Evolutionary conservation across 2,329 filamentous ascomycete species (phyloP).

Genomic region (Ceratocystis cacaofunesta): DNA sequence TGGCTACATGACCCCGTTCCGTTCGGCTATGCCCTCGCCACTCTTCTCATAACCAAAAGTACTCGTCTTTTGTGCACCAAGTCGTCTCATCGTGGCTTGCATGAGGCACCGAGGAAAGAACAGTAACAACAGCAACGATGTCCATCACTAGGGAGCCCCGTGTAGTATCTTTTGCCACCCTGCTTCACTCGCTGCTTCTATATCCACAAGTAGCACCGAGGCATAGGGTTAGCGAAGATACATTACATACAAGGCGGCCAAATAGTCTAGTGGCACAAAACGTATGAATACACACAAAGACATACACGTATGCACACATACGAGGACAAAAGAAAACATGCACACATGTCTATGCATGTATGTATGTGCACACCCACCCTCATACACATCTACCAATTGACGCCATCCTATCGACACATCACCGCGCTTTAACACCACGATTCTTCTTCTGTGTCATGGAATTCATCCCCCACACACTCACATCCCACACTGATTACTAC

Average conservation of each 20-base stretch:
- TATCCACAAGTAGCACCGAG: background rate
- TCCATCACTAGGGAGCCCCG: background rate
- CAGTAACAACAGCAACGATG: background rate
- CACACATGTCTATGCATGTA: background rate
- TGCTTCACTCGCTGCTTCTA: background rate
- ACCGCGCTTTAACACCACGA: background rate
- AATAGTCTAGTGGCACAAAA: background rate
- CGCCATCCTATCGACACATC: background rate
- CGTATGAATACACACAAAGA: background rate
- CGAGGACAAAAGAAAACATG: background rate
- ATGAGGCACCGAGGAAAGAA: background rate
- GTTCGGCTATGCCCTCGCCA: background rate
- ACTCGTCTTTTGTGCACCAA: background rate
- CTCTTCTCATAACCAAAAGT: background rate
- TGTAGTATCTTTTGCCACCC: background rate
- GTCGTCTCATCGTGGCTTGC: background rate
- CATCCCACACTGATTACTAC: background rate
- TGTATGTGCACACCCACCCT: background rate
- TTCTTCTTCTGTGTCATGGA: constrained; percentile 4
- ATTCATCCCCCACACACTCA: background rate
- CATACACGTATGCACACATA: background rate
- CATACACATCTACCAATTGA: background rate
- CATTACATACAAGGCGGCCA: background rate
- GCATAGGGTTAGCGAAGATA: background rate
- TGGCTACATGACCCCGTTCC: background rate